A percentile compares a stretch with the other conserved stretches of the same genome.
Conservation (phyloP, 768 basidiomycete genomes). For the Leccinum olivaceopallidum region DNA sequence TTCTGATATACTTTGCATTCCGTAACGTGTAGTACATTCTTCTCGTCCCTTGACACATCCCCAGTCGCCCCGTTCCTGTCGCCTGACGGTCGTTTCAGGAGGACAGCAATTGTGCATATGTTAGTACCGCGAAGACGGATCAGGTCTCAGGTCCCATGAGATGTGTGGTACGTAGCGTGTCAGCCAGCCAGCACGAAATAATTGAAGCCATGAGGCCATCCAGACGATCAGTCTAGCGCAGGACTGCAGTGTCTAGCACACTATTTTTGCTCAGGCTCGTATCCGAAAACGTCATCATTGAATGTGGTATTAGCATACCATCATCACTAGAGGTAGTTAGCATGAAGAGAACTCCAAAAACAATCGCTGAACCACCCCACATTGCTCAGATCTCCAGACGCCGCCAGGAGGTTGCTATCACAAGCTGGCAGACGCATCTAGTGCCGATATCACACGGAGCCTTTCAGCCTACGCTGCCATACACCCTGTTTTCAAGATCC, state of each 20-base stretch:
- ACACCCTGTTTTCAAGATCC: not conserved
- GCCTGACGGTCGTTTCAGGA: not conserved
- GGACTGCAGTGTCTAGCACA: not conserved
- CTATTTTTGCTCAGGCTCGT: not conserved
- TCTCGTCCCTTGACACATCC: not conserved
- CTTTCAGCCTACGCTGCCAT: not conserved
- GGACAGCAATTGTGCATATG: not conserved
- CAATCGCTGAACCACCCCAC: not conserved
- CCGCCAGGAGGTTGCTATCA: too few relatives aligned
- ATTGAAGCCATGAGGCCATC: not conserved
- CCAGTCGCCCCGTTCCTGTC: too few relatives aligned
- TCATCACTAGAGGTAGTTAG: not conserved
- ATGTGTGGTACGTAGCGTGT: not conserved
- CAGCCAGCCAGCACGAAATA: not conserved
- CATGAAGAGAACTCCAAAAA: not conserved
- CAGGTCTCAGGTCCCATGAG: not conserved
- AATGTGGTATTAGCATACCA: not conserved
- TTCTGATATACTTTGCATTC: not conserved
- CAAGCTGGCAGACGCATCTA: too few relatives aligned
- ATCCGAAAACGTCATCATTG: not conserved
- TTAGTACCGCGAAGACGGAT: not conserved
- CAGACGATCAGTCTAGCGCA: not conserved
- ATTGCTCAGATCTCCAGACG: not conserved
- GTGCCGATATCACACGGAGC: not conserved
- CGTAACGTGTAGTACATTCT: not conserved